Conservation (phyloP, 768 basidiomycete species). For the Macrocybe gigantea region DNA sequence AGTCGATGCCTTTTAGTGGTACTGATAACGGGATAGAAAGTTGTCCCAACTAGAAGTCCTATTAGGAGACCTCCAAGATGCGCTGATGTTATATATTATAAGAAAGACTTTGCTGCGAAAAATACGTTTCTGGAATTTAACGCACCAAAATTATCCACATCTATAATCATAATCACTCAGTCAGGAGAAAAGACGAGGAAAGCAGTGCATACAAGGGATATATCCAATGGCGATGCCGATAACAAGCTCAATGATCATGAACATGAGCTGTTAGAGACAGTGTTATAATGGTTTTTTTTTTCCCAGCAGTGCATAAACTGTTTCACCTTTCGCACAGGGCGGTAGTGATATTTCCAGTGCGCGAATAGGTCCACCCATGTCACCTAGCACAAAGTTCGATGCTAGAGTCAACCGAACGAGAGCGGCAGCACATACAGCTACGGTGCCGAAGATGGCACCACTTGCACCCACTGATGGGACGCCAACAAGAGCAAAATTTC, state of each 20-base stretch:
- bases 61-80: slow-evolving; percentile 87
- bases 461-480: slow-evolving; percentile 87
- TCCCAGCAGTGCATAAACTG: neutral
- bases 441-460: slow-evolving; percentile 87
- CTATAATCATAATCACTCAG: slow-evolving; percentile 25
- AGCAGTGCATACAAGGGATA: slow-evolving; percentile 58
- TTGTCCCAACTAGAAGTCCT: slow-evolving; percentile 76
- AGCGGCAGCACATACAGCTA: slow-evolving; percentile 47
- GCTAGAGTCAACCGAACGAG: neutral
- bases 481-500: slow-evolving; percentile 88
- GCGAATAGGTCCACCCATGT: slow-evolving; percentile 87
- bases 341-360: slow-evolving; percentile 87
- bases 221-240: slow-evolving; percentile 83
- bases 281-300: neutral
- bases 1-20: slow-evolving; percentile 64
- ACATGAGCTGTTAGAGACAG: slow-evolving; percentile 50
- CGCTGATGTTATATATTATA: slow-evolving; percentile 30
- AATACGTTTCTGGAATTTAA: neutral
- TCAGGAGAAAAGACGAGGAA: neutral
- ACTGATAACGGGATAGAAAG: slow-evolving; percentile 88
- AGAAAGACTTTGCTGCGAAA: neutral
- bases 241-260: slow-evolving; percentile 82
- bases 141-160: slow-evolving; percentile 87
- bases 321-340: slow-evolving; percentile 71
- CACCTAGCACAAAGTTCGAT: slow-evolving; percentile 30